Conservation (phyloP, 805 yeast genomes). For the Saturnispora saitoi region DNA sequence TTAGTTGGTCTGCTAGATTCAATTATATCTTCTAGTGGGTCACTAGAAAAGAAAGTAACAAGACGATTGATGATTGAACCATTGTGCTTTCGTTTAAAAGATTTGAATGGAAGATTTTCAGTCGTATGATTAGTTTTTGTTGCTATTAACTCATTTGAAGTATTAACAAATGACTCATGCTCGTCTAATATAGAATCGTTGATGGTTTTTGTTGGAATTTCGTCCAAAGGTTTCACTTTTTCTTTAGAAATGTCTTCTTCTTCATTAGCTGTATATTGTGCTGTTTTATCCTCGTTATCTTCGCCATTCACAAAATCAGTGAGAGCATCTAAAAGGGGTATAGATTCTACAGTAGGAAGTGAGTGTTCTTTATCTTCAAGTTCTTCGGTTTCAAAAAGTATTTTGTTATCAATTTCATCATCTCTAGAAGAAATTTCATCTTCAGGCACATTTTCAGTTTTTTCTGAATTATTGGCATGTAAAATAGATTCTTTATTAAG, state of each 20-base stretch:
- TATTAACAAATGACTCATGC: background rate
- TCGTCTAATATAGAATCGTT: background rate
- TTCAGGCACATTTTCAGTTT: too few species aligned
- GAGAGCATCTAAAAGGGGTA: background rate
- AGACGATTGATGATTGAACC: background rate
- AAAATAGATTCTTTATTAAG: background rate
- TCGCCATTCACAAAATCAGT: background rate
- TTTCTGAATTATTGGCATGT: too few species aligned
- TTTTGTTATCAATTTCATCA: too few species aligned
- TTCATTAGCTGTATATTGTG: background rate
- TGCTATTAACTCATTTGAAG: background rate
- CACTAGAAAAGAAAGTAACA: constrained; percentile 1
- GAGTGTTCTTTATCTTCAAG: background rate
- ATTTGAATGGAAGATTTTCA: background rate
- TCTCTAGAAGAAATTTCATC: too few species aligned
- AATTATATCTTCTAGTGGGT: background rate
- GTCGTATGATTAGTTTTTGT: background rate
- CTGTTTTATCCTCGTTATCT: background rate
- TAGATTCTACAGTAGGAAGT: background rate
- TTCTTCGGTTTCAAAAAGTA: constrained; percentile 5
- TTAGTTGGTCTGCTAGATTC: background rate
- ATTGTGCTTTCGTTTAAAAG: background rate
- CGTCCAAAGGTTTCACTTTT: too few species aligned
- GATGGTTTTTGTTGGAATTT: too few species aligned
- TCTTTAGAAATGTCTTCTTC: background rate